phyloP scores from a whole-genome alignment of 2,329 filamentous ascomycete species.

The Myriosclerotinia duriaeana region DNA sequence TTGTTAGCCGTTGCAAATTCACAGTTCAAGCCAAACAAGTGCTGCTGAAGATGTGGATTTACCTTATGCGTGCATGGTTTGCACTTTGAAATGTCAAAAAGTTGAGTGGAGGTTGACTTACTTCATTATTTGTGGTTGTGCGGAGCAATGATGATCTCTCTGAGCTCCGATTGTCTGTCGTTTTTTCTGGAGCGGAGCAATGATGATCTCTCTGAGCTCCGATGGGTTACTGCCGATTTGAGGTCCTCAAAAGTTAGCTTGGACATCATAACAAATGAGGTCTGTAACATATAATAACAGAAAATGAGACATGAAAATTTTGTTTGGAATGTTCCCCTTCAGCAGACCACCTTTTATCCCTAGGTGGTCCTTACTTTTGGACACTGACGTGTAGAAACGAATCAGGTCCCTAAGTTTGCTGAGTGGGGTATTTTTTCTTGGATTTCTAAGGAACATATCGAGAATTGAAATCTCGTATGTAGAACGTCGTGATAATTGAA shows the following conservation, averaged over 20 bases:
- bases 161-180: not conserved
- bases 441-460: not conserved
- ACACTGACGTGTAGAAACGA: not conserved
- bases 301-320: not conserved
- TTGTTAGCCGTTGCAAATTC: not conserved
- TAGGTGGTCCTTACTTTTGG: not conserved
- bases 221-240: not conserved
- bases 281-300: too few relatives aligned
- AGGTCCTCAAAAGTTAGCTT: not conserved
- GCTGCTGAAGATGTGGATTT: not conserved
- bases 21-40: not conserved
- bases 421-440: not conserved
- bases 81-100: not conserved
- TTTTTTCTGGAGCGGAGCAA: not conserved
- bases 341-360: not conserved
- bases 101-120: not conserved
- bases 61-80: not conserved
- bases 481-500: too few relatives aligned
- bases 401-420: not conserved
- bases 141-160: conserved; percentile 1
- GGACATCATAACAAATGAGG: not conserved
- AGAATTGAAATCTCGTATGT: conserved; percentile 1
- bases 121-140: not conserved
- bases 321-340: not conserved
- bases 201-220: conserved; percentile 16